Evolutionary conservation across 495 filamentous ascomycete genomes (phyloP).

Genomic region (Neurospora sp.): DNA sequence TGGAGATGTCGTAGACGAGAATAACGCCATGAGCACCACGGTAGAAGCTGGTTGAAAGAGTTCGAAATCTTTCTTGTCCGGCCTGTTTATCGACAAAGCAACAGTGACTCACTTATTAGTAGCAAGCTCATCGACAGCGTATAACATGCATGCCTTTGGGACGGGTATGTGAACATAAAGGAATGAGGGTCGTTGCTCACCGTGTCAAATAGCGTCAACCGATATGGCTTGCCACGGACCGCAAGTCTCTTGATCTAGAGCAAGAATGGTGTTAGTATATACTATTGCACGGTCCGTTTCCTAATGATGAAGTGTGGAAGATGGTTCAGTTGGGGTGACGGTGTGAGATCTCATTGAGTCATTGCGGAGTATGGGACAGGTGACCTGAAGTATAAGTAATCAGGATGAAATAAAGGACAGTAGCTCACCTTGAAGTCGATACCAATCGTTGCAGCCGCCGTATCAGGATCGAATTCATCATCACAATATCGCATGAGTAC

Average conservation of each 20-base stretch:
- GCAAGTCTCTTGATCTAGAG: slow-evolving; percentile 34
- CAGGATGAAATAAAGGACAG: background rate
- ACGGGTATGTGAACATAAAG: background rate
- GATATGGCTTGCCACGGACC: slow-evolving; percentile 44
- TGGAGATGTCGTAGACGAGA: slow-evolving; percentile 50
- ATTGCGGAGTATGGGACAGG: background rate
- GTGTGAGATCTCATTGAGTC: background rate
- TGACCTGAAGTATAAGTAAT: background rate
- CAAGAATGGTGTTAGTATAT: background rate
- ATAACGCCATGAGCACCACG: slow-evolving; percentile 50
- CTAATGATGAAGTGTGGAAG: background rate
- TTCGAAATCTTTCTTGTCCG: slow-evolving; percentile 50
- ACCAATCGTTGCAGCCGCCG: slow-evolving; percentile 47
- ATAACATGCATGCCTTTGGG: background rate
- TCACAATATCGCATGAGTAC: slow-evolving; percentile 38
- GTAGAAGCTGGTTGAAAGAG: slow-evolving; percentile 51
- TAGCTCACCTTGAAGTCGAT: slow-evolving; percentile 48
- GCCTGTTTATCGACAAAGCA: slow-evolving; percentile 15
- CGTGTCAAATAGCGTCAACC: slow-evolving; percentile 49
- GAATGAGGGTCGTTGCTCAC: slow-evolving; percentile 19
- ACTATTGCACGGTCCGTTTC: background rate
- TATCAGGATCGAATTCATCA: slow-evolving; percentile 49
- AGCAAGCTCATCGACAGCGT: background rate
- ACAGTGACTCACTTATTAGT: background rate
- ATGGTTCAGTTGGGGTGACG: background rate